Base-by-base conservation (phyloP, 257 asterid genomes). In the Penstemon davidsonii region DNA sequence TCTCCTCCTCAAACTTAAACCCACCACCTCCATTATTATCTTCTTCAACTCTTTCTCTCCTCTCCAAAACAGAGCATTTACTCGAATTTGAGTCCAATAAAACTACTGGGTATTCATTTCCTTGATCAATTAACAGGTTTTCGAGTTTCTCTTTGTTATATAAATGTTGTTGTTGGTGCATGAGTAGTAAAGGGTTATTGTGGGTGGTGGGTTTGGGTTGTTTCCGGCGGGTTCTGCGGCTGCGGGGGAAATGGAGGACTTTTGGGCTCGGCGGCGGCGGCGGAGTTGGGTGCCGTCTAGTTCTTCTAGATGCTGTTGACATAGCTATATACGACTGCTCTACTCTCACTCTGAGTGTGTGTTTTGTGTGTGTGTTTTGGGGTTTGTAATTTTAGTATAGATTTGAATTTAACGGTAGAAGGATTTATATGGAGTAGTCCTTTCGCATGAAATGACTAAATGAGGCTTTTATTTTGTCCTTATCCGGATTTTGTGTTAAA, bases 201-300 rank as follows among this genome's bases (percentile, higher is more conserved):
- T 36, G 59, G 45, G 67, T 11, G 67, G 79, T 8, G 44, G 81
- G 63, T 49, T 44, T 82, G 55, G 74, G 67, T 0, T 12, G 85
- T 67, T 82, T 86, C n/a, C 90, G 86, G 69, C 89, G 88, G 60
- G 67, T 71, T 18, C 92, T 68, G 5, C 97, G 80, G 58, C 86
- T 60, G 47, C 88, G 84, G 8, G 87, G 91, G 8, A 92, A 83
- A 79, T 87, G 83, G 75, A 89, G 90, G 60, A 92, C 79, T 72
- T 86, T 88, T 7, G 98, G 98, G 76, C 82, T 86, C 5, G 93
- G 90, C 9, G 89, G 95, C 56, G 93, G 96, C 51, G 93, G 86
- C 39, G 85, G 89, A 3, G 85, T 59, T 51, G 94, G 87, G 40
- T 82, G 87, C 91, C 97, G 84, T 74, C 82, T 89, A 33, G 78